Conservation (phyloP, 805 yeast genomes). For the Wickerhamomyces bovis region DNA sequence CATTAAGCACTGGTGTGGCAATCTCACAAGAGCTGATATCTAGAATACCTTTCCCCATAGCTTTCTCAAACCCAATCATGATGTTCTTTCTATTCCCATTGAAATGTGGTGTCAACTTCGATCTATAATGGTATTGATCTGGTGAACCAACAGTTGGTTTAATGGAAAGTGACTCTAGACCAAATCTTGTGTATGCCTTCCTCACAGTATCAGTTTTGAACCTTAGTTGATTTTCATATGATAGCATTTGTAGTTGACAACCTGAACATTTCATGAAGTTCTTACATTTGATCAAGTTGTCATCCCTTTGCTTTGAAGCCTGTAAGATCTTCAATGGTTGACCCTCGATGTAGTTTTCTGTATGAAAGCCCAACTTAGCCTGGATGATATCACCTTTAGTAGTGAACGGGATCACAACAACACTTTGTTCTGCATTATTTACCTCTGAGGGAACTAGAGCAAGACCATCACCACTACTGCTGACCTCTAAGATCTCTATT, state of each 20-base stretch:
- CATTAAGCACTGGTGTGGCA: conserved; percentile 74
- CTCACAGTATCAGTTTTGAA: conserved; percentile 68
- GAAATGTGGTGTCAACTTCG: conserved; percentile 94
- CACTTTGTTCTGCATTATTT: conserved; percentile 35
- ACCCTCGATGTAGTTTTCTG: conserved; percentile 63
- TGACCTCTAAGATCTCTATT: conserved; percentile 42
- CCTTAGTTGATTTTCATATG: conserved; percentile 63
- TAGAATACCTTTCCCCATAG: conserved; percentile 38
- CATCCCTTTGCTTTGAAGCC: conserved; percentile 39
- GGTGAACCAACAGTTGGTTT: conserved; percentile 72
- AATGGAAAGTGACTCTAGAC: conserved; percentile 41
- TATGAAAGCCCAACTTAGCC: conserved; percentile 66
- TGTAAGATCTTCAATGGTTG: conserved; percentile 52
- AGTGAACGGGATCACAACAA: conserved; percentile 78
- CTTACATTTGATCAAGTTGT: conserved; percentile 52
- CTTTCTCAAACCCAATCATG: conserved; percentile 69
- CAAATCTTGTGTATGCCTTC: conserved; percentile 70
- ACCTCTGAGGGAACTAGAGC: conserved; percentile 61
- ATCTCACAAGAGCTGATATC: conserved; percentile 90
- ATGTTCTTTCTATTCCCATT: conserved; percentile 58
- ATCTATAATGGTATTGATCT: conserved; percentile 64
- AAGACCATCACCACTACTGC: conserved; percentile 79
- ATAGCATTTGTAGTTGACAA: conserved; percentile 81
- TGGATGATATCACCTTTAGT: conserved; percentile 75
- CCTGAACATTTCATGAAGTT: conserved; percentile 91